Base-by-base conservation (phyloP, 2,329 filamentous ascomycete genomes). In the Exophiala calicioides region DNA sequence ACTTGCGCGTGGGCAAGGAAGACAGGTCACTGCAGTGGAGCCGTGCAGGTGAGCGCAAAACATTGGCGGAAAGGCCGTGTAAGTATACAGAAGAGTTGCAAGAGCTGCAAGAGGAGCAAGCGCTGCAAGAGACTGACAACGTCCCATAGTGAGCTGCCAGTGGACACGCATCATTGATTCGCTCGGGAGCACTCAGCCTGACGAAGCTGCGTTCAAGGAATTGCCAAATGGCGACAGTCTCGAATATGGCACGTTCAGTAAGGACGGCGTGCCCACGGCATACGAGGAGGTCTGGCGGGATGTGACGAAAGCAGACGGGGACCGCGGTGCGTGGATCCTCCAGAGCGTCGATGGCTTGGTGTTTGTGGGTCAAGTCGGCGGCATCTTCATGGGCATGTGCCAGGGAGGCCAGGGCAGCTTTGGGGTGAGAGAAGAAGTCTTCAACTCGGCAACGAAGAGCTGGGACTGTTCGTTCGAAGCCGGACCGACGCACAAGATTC, bases 271-370 rank as follows among this genome's bases (percentile, higher is more conserved):
- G 19, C 37, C n/a, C 10, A 16, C 10, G 31, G 13, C 21, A n/a
- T 40, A 40, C 37, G 37, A 40, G 18, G 37, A 40, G 26, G 37
- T 40, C 8, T 40, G 37, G 37, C 37, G 26, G 4, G 37, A 40
- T 31, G 26, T 31, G 13, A 40, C 37, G 24, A 21, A 40, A 20
- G 26, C 23, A 8, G 26, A 30, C 5, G 21, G 24, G 8, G 37
- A 30, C 12, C 12, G 31, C 24, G 18, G 12, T 31, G 37, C 37
- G 12, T 40, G 37, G 37, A 40, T 40, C 21, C 18, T 40, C 12
- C 37, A 40, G 31, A 40, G 37, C 26, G 12, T 15, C 24, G 37
- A 40, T 23, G 37, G 24, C 9, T 31, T 18, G 12, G 18, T 31
- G 26, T 40, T 40, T 21, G 19, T 40, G 13, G 37, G 37, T 6